A percentile compares a stretch with the other conserved stretches of the same genome.
phyloP scores from a whole-genome alignment of 345 rosid genomes.

The Eucalyptus coolabah region DNA sequence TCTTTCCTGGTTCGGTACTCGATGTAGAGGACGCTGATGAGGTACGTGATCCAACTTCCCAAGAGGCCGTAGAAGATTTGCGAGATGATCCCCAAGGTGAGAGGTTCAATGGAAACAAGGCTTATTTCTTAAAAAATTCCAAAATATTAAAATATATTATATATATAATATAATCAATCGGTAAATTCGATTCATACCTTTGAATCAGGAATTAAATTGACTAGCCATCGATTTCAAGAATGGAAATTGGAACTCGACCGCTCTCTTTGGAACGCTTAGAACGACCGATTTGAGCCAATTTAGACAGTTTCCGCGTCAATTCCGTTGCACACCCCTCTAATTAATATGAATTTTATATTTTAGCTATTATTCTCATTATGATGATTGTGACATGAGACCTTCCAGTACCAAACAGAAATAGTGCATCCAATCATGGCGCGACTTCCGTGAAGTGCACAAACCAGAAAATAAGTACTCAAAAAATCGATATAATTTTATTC shows the following conservation, averaged over 20 bases:
- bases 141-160: too few species aligned
- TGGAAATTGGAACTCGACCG: too few species aligned
- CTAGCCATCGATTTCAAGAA: too few species aligned
- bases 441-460: neutral
- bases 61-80: conserved; percentile 79
- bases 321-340: neutral
- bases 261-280: too few species aligned
- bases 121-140: too few species aligned
- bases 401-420: neutral
- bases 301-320: rapidly evolving
- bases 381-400: neutral
- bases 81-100: conserved; percentile 34
- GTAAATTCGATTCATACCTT: too few species aligned
- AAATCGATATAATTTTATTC: neutral
- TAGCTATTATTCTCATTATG: neutral
- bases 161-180: too few species aligned
- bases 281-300: too few species aligned
- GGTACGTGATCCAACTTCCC: conserved; percentile 98
- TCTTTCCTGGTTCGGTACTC: conserved; percentile 84
- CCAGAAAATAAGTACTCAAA: neutral
- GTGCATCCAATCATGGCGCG: neutral
- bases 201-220: rapidly evolving
- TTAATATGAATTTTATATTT: neutral
- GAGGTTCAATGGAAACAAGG: too few species aligned
- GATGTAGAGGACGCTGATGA: conserved; percentile 86